Base-by-base conservation (phyloP, 2,329 filamentous ascomycete species). In the Pyricularia pennisetigena region DNA sequence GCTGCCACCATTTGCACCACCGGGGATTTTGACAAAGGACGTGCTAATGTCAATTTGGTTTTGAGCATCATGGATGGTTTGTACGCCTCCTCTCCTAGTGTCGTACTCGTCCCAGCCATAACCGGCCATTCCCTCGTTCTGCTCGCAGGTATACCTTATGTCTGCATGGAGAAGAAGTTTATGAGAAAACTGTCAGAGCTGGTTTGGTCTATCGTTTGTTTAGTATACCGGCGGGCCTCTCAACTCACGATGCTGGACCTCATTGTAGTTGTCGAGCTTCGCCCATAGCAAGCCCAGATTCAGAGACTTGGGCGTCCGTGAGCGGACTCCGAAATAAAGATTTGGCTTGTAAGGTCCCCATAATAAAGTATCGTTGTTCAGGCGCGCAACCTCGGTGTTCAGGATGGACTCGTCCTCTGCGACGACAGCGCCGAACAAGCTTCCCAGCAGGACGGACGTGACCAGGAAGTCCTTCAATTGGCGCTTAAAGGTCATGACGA, bases 91-190 rank as follows among this genome's bases (percentile, higher is more conserved):
- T 68, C 85, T 90, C 69, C 95, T 86, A 26, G 93, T 89, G 79
- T 99, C 95, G 78, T 96, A 99, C 77, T 97, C 92, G 74, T 98
- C 94, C 95, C 95, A 99, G 70, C 95, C 95, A 78, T 99, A 99
- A 68, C 94, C 94, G 65, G 88, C 90, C 85, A 99, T 97, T 72
- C 91, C 91, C 77, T 96, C 93, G 77, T 95, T 87, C 78, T 99
- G 95, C 78, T 98, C 95, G 80, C 95, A 99, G 0, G 95, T 97
- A 78, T 97, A 93, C 71, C 95, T 89, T 74, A 97, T 90, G 73
- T 89, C 92, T 95, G 68, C 69, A 72, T 76, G 28, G 6, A 16
- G 6, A 35, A 64, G 71, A 67, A 72, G 69, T 9, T 35, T 8
- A 2, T 29, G 12, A 28, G 59, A 26, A n/a, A 62, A 4, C 24